These are phyloP conservation scores for Carex arenaria DNA, from an alignment of 202 grass and related monocot species.

Conservation along the genomic window DNA sequence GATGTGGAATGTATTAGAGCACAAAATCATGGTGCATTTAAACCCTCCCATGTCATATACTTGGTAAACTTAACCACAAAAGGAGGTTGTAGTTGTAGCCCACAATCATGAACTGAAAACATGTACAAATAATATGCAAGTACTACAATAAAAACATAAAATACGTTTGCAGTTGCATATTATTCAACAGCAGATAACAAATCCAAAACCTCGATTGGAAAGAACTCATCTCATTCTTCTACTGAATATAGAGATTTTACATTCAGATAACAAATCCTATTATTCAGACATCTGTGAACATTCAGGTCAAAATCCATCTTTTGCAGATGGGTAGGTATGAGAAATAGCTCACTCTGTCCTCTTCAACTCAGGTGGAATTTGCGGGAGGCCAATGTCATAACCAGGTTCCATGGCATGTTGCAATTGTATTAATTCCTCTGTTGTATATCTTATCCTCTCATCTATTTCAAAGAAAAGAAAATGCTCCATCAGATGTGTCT, in stretches of 20 bases:
- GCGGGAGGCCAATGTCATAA: slow-evolving; percentile 21
- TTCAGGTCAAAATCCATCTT: background rate
- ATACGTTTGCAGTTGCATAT: background rate
- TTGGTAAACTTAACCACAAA: slow-evolving; percentile 16
- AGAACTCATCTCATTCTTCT: background rate
- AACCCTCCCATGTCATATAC: background rate
- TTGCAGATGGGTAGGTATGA: background rate
- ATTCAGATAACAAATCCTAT: background rate
- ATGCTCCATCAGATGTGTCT: slow-evolving; percentile 1
- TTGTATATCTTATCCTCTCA: slow-evolving; percentile 81
- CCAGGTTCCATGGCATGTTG: slow-evolving; percentile 31
- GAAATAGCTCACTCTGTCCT: slow-evolving; percentile 32
- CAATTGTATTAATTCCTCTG: slow-evolving; percentile 56
- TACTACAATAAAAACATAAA: background rate
- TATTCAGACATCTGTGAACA: background rate
- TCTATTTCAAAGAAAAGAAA: slow-evolving; percentile 45
- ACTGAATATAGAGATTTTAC: background rate
- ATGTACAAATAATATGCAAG: background rate
- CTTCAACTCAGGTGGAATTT: slow-evolving; percentile 46
- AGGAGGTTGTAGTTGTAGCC: slow-evolving; percentile 42
- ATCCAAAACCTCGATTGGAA: background rate
- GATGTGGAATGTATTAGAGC: too few species aligned
- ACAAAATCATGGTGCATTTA: too few species aligned
- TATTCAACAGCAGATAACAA: background rate
- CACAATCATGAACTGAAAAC: background rate